Conservation (phyloP, 2,329 filamentous ascomycete genomes). For the Pseudogymnoascus sp. region DNA sequence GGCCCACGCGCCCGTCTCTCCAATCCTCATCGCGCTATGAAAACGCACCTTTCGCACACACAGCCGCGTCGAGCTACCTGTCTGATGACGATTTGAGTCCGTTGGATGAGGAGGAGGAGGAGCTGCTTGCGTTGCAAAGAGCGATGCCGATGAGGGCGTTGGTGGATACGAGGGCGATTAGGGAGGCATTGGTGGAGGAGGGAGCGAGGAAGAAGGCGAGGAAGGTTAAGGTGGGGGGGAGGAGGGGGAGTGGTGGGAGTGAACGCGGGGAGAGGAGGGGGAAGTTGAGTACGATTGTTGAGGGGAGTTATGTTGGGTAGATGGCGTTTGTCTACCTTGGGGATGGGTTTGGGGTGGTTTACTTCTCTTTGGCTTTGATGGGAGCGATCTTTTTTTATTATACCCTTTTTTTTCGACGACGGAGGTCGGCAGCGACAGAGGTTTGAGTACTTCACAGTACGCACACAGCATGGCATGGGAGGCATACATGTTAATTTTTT, state of each 20-base stretch:
- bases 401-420: background rate
- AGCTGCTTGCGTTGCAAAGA: background rate
- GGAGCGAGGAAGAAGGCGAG: background rate
- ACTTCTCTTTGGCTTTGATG: background rate
- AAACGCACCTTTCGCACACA: background rate
- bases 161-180: background rate
- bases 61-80: background rate
- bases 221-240: background rate
- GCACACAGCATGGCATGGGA: background rate
- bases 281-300: background rate
- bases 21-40: background rate
- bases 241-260: background rate
- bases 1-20: background rate
- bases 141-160: background rate
- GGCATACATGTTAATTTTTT: background rate
- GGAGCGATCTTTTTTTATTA: background rate
- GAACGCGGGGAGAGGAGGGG: background rate
- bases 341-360: background rate
- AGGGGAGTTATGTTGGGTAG: background rate
- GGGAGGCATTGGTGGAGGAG: background rate
- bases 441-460: background rate
- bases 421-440: background rate
- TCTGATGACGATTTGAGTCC: background rate
- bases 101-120: background rate
- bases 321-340: too few relatives aligned